Evolutionary conservation across 2,329 filamentous ascomycete species (phyloP), one percentile per base, ranked within the genome.

Genomic region (Thermothelomyces thermophilus): DNA sequence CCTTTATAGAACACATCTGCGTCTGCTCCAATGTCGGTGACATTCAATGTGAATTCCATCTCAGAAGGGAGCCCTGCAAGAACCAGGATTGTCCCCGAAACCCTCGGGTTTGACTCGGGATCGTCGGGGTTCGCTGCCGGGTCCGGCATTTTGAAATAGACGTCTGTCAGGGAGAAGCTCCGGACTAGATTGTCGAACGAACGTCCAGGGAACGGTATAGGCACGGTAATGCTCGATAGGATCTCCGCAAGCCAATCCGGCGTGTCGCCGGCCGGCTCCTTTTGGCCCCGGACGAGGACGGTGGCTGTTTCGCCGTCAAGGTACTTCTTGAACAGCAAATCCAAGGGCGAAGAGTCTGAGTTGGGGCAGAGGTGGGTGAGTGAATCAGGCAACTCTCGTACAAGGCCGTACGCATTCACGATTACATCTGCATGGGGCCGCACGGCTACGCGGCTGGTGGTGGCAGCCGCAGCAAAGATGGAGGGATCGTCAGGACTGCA

Each of bases 211-310:
- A 97, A 86, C 5, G 89, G 86, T 6, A 97, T 73, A 3, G 90
- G 90, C 0, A 97, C 75, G 0, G 84, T 90, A 46, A 97, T 79
- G 58, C 86, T 89, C 40, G 83, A 82, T 33, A 97, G 72, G 19
- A 98, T 75, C 45, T 90, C 82, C 13, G 79, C 78, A 41, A 96
- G 77, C 93, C 93, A 98, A 40, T 75, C 73, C 1, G 93, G 93
- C 0, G 89, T 87, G 30, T 82, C 74, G 1, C 77, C 72, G 16
- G 76, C 76, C 2, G 84, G 80, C 22, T 80, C 73, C 53, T 82
- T 77, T 49, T 86, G 86, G 22, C 91, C 93, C 43, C 86, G 85
- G 42, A 97, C 82, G 66, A 89, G 94, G 11, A 96, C 76, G 1
- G 82, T 88, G 0, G 87, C 86, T 48, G 86, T 76, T 36, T 86